phyloP scores from a whole-genome alignment of 441 rosid species.

The Adansonia rubrostipa region DNA sequence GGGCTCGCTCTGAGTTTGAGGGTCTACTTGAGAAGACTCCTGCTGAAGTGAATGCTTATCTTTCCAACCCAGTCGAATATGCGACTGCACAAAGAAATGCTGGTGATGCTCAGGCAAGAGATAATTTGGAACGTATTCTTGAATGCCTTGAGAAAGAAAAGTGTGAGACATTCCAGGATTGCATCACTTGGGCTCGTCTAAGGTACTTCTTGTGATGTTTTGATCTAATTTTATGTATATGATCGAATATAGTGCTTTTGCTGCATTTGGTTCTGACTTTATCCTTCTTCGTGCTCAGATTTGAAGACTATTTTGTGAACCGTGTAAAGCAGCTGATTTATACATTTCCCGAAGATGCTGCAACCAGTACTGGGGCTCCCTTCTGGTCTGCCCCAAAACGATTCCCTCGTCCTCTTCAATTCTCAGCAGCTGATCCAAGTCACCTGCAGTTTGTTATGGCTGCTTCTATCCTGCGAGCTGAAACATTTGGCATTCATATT shows the following conservation, averaged over 20 bases:
- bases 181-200: constrained; percentile 92
- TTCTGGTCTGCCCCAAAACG: constrained; percentile 99
- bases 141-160: constrained; percentile 89
- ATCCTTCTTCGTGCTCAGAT: constrained; percentile 51
- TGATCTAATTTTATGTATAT: constrained; percentile 5
- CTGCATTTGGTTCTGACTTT: constrained; percentile 26
- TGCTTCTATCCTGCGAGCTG: constrained; percentile 83
- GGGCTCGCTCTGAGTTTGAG: constrained; percentile 99
- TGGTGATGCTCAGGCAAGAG: constrained; percentile 97
- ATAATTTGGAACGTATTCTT: constrained; percentile 77
- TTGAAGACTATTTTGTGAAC: constrained; percentile 84
- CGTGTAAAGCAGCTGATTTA: constrained; percentile 87
- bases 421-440: constrained; percentile 70
- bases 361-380: constrained; percentile 85
- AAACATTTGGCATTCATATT: constrained; percentile 79
- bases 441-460: constrained; percentile 80
- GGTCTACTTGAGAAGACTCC: constrained; percentile 96
- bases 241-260: background rate
- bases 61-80: constrained; percentile 74
- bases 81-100: constrained; percentile 64
- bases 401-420: constrained; percentile 81
- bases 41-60: constrained; percentile 86
- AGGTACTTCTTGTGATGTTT: constrained; percentile 31
- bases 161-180: constrained; percentile 80
- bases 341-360: constrained; percentile 96